These are phyloP conservation scores for Endoconidiophora laricicola DNA, from an alignment of 2,329 filamentous ascomycete genomes.

Conservation along the genomic window DNA sequence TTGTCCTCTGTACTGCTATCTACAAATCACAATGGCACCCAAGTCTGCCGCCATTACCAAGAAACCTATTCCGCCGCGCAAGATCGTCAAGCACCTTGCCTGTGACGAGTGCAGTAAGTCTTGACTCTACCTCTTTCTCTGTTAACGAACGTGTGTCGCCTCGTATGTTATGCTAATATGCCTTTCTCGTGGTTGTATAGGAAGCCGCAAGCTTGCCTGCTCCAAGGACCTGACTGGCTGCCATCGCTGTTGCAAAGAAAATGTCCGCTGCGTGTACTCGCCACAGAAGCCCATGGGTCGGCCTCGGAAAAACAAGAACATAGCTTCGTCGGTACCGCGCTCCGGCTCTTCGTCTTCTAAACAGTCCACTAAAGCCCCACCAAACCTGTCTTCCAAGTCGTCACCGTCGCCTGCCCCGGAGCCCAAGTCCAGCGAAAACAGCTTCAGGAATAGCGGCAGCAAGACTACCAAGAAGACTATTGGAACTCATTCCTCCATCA, in stretches of 20 bases:
- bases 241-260: conserved; percentile 39
- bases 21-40: background rate
- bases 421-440: background rate
- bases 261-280: conserved; percentile 43
- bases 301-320: conserved; percentile 31
- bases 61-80: conserved; percentile 13
- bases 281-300: conserved; percentile 50
- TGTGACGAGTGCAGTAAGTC: conserved; percentile 52
- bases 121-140: background rate
- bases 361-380: background rate
- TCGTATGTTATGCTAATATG: background rate
- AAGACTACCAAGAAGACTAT: background rate
- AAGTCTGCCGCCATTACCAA: conserved; percentile 15
- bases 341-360: background rate
- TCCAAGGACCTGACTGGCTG: conserved; percentile 45
- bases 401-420: too few relatives aligned
- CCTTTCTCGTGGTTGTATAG: conserved; percentile 22
- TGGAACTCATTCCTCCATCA: background rate
- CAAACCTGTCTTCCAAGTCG: background rate
- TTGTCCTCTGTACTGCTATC: background rate
- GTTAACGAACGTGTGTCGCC: background rate
- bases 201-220: conserved; percentile 47
- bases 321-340: background rate
- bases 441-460: background rate
- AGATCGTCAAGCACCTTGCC: conserved; percentile 36